Evolutionary conservation across 352 stramenopile genomes (phyloP).

Genomic region (Phytopythium aichiense): DNA sequence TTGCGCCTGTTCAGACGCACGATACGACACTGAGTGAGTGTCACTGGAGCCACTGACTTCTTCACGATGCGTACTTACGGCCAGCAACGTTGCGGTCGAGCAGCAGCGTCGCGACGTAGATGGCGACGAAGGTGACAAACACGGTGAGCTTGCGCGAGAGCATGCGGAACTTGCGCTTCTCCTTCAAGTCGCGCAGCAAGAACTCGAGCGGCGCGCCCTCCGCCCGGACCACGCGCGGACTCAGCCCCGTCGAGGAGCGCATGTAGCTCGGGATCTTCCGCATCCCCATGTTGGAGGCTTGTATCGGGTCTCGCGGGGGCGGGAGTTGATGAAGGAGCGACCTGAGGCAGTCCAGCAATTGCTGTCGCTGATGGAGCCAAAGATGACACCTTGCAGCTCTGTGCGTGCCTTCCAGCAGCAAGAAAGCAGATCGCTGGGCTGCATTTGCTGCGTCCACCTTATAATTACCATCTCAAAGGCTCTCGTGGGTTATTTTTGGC

Average conservation of each 20-base stretch:
- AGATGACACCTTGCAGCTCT: too few relatives aligned
- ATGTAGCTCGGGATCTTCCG: slow-evolving; percentile 41
- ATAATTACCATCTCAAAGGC: neutral
- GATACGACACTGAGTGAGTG: neutral
- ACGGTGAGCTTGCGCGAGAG: slow-evolving; percentile 56
- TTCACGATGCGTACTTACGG: slow-evolving; percentile 22
- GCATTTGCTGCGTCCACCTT: neutral
- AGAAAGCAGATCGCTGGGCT: neutral
- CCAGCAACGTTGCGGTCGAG: slow-evolving; percentile 70
- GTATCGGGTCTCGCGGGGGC: neutral
- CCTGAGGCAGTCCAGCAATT: too few relatives aligned
- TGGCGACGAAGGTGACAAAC: slow-evolving; percentile 62
- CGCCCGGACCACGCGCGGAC: slow-evolving; percentile 11
- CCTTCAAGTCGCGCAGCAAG: slow-evolving; percentile 52
- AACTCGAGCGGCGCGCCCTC: slow-evolving; percentile 42
- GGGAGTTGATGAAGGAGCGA: neutral
- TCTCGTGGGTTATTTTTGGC: neutral
- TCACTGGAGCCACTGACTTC: neutral
- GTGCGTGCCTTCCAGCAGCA: neutral
- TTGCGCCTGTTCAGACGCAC: slow-evolving; percentile 27
- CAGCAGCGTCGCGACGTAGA: slow-evolving; percentile 57
- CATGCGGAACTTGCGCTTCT: slow-evolving; percentile 67
- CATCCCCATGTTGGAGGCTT: slow-evolving; percentile 13
- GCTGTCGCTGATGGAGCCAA: too few relatives aligned
- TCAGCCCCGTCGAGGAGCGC: slow-evolving; percentile 15